phyloP scores from a whole-genome alignment of 768 basidiomycete genomes.

The Trametes maxima region DNA sequence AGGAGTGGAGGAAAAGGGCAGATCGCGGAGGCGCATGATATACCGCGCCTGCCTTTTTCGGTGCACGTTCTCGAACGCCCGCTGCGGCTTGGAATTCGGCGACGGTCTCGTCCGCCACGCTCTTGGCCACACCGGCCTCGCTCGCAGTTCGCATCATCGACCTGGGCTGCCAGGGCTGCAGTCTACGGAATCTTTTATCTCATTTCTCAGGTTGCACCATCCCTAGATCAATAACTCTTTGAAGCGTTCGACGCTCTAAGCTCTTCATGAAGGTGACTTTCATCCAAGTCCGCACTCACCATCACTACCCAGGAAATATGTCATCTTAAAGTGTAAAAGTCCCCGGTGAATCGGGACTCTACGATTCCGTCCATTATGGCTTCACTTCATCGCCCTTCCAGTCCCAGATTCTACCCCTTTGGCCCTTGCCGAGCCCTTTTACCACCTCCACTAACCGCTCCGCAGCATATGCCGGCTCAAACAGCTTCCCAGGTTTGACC shows the following conservation, averaged over 20 bases:
- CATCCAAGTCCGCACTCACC: too few species aligned
- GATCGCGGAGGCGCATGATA: slow-evolving; percentile 17
- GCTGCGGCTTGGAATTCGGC: neutral
- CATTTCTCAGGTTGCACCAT: too few species aligned
- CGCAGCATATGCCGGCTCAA: slow-evolving; percentile 55
- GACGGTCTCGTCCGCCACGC: neutral
- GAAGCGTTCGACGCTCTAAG: too few species aligned
- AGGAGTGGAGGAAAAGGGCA: slow-evolving; percentile 8
- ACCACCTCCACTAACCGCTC: slow-evolving; percentile 50
- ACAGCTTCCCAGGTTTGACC: slow-evolving; percentile 40
- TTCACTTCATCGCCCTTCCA: slow-evolving; percentile 55
- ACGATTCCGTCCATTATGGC: slow-evolving; percentile 21
- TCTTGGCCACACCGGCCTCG: neutral
- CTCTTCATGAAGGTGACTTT: too few species aligned
- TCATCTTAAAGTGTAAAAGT: too few species aligned
- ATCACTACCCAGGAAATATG: too few species aligned
- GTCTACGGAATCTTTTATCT: too few species aligned
- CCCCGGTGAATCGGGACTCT: too few species aligned
- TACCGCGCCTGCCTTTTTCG: slow-evolving; percentile 15
- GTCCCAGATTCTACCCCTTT: slow-evolving; percentile 59
- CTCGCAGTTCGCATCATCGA: neutral
- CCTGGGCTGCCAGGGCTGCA: neutral
- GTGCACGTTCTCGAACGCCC: slow-evolving; percentile 12
- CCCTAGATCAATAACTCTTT: too few species aligned
- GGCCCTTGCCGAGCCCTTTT: slow-evolving; percentile 38